Evolutionary conservation across 345 rosid genomes (phyloP).

Genomic region (Linum trigynum): DNA sequence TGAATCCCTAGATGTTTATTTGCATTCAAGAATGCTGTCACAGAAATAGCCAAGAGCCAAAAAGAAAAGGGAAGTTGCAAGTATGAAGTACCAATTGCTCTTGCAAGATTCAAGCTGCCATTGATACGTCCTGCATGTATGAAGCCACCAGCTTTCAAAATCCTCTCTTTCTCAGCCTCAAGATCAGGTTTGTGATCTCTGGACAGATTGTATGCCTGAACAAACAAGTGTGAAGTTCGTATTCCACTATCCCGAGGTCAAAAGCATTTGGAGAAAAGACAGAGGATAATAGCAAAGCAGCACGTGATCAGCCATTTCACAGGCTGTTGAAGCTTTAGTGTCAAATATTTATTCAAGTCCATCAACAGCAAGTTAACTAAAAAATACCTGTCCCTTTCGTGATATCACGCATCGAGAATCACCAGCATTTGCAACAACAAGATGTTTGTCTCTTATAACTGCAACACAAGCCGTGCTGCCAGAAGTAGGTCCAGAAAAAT

Average conservation of each 20-base stretch:
- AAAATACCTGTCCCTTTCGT: constrained; percentile 80
- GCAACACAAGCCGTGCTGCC: constrained; percentile 92
- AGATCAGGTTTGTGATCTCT: constrained; percentile 98
- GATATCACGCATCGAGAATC: constrained; percentile 95
- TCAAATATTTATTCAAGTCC: neutral
- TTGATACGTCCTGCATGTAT: constrained; percentile 88
- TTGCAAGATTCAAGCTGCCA: constrained; percentile 93
- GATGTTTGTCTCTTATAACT: constrained; percentile 55
- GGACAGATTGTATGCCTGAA: constrained; percentile 86
- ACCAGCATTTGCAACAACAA: constrained; percentile 86
- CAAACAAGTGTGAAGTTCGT: neutral
- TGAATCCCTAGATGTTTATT: no score
- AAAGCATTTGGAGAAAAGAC: no score
- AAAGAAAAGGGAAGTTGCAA: no score
- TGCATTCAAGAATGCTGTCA: neutral
- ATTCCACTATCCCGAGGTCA: neutral
- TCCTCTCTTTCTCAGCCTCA: constrained; percentile 85
- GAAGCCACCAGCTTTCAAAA: constrained; percentile 93
- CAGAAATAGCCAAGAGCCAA: neutral
- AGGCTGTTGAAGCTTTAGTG: neutral
- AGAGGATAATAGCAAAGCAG: neutral
- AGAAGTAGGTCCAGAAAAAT: constrained; percentile 81
- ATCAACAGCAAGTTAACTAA: neutral
- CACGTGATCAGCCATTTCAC: neutral
- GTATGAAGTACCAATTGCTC: constrained; percentile 73